These are phyloP conservation scores for Ottelia alismoides DNA, from an alignment of 106 monocot species.

Conservation along the genomic window DNA sequence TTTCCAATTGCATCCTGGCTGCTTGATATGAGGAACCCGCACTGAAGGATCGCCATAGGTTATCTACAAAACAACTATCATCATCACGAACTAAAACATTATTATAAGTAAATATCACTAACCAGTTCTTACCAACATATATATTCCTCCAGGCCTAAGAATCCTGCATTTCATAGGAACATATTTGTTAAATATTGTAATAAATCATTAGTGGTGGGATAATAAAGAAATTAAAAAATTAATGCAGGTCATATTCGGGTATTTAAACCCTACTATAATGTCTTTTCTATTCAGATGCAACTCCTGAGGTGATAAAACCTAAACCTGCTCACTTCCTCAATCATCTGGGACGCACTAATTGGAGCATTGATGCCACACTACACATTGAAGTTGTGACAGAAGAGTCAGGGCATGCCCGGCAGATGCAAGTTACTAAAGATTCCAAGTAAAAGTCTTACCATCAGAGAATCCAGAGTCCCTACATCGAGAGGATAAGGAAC, in stretches of 20 bases:
- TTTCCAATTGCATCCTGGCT: constrained; percentile 64
- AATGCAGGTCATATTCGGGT: neutral
- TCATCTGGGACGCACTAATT: constrained; percentile 71
- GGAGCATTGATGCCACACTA: constrained; percentile 91
- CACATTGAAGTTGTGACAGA: constrained; percentile 9
- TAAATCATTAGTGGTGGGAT: too few species aligned
- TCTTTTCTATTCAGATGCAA: constrained; percentile 6
- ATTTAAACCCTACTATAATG: neutral
- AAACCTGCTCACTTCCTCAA: constrained; percentile 93
- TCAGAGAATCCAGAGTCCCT: constrained; percentile 97
- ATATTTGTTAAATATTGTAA: constrained; percentile 4
- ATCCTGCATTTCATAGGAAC: constrained; percentile 37
- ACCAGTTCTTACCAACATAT: constrained; percentile 56
- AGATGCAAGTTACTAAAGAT: too few species aligned
- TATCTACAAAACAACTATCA: too few species aligned
- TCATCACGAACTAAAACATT: neutral
- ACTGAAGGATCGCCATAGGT: constrained; percentile 94
- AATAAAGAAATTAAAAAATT: neutral
- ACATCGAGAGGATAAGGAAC: constrained; percentile 1
- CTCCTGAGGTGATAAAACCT: constrained; percentile 6
- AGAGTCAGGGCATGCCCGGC: constrained; percentile 13
- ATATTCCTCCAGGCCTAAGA: constrained; percentile 87
- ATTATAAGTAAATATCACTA: neutral
- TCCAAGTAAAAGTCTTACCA: constrained; percentile 46
- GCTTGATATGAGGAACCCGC: constrained; percentile 62